Evolutionary conservation across 331 rosid species (phyloP).

Genomic region (Saraca asoca): DNA sequence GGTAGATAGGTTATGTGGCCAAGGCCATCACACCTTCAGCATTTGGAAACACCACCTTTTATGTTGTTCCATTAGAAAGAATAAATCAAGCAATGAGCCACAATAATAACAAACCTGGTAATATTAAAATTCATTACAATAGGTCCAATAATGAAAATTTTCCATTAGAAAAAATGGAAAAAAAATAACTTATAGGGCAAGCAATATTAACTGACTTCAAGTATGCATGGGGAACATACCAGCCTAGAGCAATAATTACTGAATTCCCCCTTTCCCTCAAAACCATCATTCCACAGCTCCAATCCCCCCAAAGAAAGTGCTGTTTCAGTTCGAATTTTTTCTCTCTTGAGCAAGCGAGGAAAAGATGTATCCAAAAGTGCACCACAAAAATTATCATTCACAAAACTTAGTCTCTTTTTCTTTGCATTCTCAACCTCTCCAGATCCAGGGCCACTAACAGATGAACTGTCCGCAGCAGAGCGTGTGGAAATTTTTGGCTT

Average conservation of each 20-base stretch:
- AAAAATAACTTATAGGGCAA: no score
- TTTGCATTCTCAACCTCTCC: constrained; percentile 56
- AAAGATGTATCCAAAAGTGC: constrained; percentile 78
- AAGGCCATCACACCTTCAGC: no score
- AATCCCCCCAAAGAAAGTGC: constrained; percentile 58
- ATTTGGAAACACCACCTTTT: no score
- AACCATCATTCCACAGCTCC: constrained; percentile 92
- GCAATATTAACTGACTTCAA: no score
- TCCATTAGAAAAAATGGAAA: no score
- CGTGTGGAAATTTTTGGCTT: constrained; percentile 63
- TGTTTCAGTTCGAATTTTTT: constrained; percentile 65
- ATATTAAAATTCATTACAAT: no score
- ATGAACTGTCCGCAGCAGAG: constrained; percentile 56
- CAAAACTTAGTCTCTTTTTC: constrained; percentile 56
- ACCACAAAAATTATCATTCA: constrained; percentile 64
- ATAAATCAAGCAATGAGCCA: no score
- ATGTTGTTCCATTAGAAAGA: no score
- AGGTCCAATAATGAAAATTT: no score
- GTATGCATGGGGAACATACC: constrained; percentile 43
- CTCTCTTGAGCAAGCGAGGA: constrained; percentile 84
- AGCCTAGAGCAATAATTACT: constrained; percentile 87
- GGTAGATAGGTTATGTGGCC: no score
- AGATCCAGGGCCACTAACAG: constrained; percentile 51
- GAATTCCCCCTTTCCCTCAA: constrained; percentile 85
- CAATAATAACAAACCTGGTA: no score